phyloP scores from a whole-genome alignment of 2,329 filamentous ascomycete genomes.

The Calycina herbarum region DNA sequence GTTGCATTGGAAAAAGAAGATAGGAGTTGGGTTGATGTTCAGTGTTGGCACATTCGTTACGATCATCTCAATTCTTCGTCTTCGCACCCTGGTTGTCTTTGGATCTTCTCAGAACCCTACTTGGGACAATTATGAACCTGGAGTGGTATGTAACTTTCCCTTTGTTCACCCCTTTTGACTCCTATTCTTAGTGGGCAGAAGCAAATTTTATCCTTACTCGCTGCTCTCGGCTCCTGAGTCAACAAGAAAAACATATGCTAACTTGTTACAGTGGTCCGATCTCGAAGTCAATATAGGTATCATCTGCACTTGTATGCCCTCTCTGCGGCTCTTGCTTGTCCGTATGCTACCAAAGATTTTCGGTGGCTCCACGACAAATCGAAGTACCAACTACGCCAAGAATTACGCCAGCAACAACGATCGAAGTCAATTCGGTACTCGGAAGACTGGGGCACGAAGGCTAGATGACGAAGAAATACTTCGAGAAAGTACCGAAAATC shows the following conservation, averaged over 20 bases:
- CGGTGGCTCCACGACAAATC: neutral
- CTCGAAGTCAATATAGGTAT: conserved; percentile 32
- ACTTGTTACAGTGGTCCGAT: conserved; percentile 19
- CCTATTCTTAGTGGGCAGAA: no score
- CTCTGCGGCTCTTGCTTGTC: conserved; percentile 27
- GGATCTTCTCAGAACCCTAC: conserved; percentile 28
- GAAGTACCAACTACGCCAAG: neutral
- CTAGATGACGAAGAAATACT: neutral
- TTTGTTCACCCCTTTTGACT: no score
- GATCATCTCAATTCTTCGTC: conserved; percentile 30
- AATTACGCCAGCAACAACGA: neutral
- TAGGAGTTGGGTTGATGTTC: conserved; percentile 53
- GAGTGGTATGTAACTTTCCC: no score
- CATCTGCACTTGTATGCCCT: conserved; percentile 34
- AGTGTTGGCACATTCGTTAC: conserved; percentile 46
- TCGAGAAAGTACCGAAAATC: neutral
- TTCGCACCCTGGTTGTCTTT: conserved; percentile 29
- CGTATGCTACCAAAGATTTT: conserved; percentile 26
- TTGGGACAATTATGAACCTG: conserved; percentile 24
- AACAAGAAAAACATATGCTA: no score
- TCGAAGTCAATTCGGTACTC: neutral
- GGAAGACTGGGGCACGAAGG: neutral
- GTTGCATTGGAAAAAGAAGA: conserved; percentile 49
- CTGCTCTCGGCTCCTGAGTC: no score
- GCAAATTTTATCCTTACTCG: no score